Conservation (phyloP, 2,329 filamentous ascomycete species). For the Fusarium beomiforme region DNA sequence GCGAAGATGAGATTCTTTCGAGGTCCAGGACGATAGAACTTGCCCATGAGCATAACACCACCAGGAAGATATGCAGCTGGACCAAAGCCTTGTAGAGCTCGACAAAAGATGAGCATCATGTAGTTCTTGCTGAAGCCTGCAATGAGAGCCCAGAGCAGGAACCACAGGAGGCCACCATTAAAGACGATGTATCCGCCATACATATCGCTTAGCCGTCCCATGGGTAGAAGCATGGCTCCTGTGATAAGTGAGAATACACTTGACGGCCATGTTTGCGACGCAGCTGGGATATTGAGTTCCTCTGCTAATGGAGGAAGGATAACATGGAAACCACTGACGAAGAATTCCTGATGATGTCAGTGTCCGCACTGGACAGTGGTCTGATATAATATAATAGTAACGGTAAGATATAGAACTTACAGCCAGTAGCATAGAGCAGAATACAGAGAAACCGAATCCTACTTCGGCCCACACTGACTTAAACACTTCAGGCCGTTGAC, state of each 20-base stretch:
- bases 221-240: conserved; percentile 68
- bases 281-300: conserved; percentile 71
- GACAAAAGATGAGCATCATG: conserved; percentile 77
- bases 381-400: neutral
- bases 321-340: conserved; percentile 43
- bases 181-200: conserved; percentile 71
- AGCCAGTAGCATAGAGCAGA: conserved; percentile 41
- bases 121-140: conserved; percentile 75
- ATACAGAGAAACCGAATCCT: conserved; percentile 37
- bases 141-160: conserved; percentile 74
- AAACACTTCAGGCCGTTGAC: conserved; percentile 39
- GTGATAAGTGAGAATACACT: conserved; percentile 69
- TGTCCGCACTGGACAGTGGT: neutral
- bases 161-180: conserved; percentile 69
- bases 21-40: conserved; percentile 74
- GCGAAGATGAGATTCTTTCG: conserved; percentile 75
- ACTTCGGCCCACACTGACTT: conserved; percentile 39
- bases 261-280: conserved; percentile 71
- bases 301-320: conserved; percentile 72
- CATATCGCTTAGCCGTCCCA: conserved; percentile 70
- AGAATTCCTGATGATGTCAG: conserved; percentile 39
- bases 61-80: conserved; percentile 77
- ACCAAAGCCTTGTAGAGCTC: conserved; percentile 79
- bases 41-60: conserved; percentile 75
- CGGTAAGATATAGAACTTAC: conserved; percentile 17